phyloP scores from a whole-genome alignment of 805 yeast genomes.

The Lachancea meyersii region DNA sequence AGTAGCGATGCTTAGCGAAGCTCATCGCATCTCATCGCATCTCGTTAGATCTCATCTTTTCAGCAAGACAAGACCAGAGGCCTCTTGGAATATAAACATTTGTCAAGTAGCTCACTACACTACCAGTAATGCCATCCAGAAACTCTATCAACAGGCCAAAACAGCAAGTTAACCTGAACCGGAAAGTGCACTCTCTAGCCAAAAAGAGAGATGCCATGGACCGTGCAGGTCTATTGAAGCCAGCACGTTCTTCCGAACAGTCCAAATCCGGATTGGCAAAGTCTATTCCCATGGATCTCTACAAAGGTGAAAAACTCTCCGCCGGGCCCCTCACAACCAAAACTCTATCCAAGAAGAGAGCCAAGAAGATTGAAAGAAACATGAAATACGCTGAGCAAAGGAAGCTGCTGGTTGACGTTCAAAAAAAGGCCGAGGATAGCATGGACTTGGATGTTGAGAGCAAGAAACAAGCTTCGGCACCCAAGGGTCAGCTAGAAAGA shows the following conservation, averaged over 20 bases:
- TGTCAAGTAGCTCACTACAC: not conserved
- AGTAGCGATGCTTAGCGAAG: not conserved
- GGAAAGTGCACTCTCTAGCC: conserved; percentile 45
- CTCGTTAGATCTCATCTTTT: conserved; percentile 1
- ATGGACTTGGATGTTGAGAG: conserved; percentile 42
- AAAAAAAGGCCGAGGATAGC: conserved; percentile 40
- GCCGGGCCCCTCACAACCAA: conserved; percentile 40
- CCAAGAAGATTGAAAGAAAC: conserved; percentile 74
- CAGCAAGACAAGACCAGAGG: not conserved
- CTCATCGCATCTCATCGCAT: conserved; percentile 18
- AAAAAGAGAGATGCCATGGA: conserved; percentile 52
- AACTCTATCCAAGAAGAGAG: conserved; percentile 69
- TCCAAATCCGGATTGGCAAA: conserved; percentile 38
- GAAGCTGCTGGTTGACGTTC: conserved; percentile 44
- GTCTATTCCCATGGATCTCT: conserved; percentile 40
- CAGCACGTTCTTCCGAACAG: conserved; percentile 42
- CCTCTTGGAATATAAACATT: not conserved
- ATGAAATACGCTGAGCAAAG: conserved; percentile 61
- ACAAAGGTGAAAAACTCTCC: conserved; percentile 27
- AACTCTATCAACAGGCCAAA: conserved; percentile 80
- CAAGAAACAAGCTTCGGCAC: conserved; percentile 23
- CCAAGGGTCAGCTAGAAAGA: conserved; percentile 34
- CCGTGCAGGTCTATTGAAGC: conserved; percentile 35
- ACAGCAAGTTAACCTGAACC: conserved; percentile 45
- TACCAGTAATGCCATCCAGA: conserved; percentile 60